These are phyloP conservation scores for Colletotrichum horii DNA, from an alignment of 2,329 filamentous ascomycete genomes.

Conservation along the genomic window DNA sequence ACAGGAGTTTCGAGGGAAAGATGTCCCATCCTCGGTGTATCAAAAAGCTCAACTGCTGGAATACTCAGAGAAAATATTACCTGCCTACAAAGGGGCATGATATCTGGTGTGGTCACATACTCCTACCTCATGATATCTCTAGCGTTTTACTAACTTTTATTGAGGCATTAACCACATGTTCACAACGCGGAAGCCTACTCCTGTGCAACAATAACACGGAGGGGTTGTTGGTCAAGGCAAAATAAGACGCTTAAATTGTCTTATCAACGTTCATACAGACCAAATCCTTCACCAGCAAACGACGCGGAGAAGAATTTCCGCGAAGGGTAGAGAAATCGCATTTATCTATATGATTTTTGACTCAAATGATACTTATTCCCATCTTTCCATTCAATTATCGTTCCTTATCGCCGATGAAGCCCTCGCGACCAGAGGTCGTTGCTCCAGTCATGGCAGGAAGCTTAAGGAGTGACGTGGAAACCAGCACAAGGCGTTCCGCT, in stretches of 20 bases:
- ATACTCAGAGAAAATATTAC: neutral
- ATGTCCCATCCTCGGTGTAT: rapidly evolving
- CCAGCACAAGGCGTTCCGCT: neutral
- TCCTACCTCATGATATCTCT: rapidly evolving
- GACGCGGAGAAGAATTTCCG: neutral
- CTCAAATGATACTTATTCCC: rapidly evolving
- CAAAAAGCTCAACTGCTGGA: neutral
- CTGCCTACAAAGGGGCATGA: rapidly evolving
- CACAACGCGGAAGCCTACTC: neutral
- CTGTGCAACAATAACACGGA: neutral
- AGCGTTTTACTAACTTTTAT: rapidly evolving
- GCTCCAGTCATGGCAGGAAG: too few relatives aligned
- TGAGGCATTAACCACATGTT: neutral
- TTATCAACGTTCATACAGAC: neutral
- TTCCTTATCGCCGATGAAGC: rapidly evolving
- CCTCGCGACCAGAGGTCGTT: neutral
- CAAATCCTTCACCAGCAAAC: neutral
- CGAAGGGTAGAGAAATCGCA: rapidly evolving
- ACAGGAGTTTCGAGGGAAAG: rapidly evolving
- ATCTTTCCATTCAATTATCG: rapidly evolving
- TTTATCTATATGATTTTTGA: neutral
- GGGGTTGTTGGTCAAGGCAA: neutral
- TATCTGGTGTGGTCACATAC: rapidly evolving
- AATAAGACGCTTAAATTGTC: rapidly evolving
- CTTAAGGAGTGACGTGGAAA: neutral